Evolutionary conservation across 768 basidiomycete genomes (phyloP), one percentile per base, ranked within the genome.

Genomic region (Russula foetens): DNA sequence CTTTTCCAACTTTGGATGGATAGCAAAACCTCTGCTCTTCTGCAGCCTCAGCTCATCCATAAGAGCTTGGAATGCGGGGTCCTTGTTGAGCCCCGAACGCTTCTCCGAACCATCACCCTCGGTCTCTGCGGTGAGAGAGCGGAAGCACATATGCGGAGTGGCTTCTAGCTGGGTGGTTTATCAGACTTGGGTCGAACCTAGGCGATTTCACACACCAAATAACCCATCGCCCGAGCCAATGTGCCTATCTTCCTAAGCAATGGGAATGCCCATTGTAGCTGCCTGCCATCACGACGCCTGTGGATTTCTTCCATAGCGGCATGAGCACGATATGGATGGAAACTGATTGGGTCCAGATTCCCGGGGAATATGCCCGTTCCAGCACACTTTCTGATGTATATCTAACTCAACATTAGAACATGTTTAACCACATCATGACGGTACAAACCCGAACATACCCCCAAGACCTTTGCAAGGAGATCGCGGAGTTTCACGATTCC

Each of bases 1-100:
- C 59, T 80, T 85, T 49, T 92, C 92, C 84, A 98, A 88, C 76
- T 99, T 99, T 4, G 96, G 96, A 73, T 99, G 96, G 55, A 80
- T 70, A 1, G 77, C 71, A 67, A 86, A 84, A 4, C 84, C 85
- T 9, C 73, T 71, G 54, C 67, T 71, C 59, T 73, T 73, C 68
- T 84, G 81, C n/a, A 68, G 68, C 54, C 89, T 83, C 19, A 95
- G 76, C 69, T 90, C 87, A 38, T 75, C 70, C 65, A 93, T 77
- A 28, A 93, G 73, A 29, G 78, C 79, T 66, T 83, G 80, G 63
- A 90, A 91, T 41, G 78, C 75, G 0, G 81, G 72, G 65, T 88
- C 81, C 15, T 79, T 76, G 43, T 73, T 75, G 44, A 83, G 70
- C 9, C 69, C 63, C 11, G 63, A 59, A 12, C 71, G 71, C 61